These are phyloP conservation scores for Rubia balearica DNA, from an alignment of 305 asterid species.

Conservation along the genomic window DNA sequence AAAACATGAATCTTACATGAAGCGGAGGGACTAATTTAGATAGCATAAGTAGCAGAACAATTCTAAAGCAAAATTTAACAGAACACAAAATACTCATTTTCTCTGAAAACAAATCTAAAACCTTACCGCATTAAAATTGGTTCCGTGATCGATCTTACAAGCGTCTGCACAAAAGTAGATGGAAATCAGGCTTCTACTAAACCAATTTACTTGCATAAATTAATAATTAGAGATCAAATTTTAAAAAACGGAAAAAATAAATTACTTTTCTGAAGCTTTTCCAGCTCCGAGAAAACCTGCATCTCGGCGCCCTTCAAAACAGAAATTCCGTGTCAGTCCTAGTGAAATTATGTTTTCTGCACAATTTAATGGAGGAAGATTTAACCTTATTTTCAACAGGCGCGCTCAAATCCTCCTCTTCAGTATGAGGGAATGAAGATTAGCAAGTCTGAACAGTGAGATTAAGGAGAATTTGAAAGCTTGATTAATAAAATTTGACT, in stretches of 20 bases:
- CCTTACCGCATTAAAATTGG: not conserved
- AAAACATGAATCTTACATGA: not conserved
- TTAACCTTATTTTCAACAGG: slow-evolving; percentile 11
- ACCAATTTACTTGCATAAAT: not conserved
- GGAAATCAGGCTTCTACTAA: not conserved
- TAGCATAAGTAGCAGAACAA: not conserved
- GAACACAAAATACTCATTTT: not conserved
- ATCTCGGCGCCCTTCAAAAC: slow-evolving; percentile 35
- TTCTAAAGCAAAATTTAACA: not conserved
- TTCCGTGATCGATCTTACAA: slow-evolving; percentile 8
- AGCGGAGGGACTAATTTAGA: too few relatives aligned
- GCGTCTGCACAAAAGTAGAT: slow-evolving; percentile 19
- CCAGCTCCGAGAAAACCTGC: slow-evolving; percentile 57
- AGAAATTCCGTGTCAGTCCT: slow-evolving; percentile 1
- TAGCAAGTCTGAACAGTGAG: not conserved
- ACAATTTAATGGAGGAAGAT: too few relatives aligned
- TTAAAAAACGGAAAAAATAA: not conserved
- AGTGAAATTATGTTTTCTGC: not conserved
- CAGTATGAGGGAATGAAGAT: not conserved
- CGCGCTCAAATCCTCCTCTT: slow-evolving; percentile 18
- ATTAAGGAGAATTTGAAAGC: not conserved
- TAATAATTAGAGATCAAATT: not conserved
- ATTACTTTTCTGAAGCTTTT: slow-evolving; percentile 44
- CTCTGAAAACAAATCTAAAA: not conserved
- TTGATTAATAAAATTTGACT: not conserved